Percentiles rank a stretch among this genome's conserved stretches.
These are phyloP conservation scores for Tylopilus sp. DNA, from an alignment of 1,284 basidiomycete species.

Conservation along the genomic window DNA sequence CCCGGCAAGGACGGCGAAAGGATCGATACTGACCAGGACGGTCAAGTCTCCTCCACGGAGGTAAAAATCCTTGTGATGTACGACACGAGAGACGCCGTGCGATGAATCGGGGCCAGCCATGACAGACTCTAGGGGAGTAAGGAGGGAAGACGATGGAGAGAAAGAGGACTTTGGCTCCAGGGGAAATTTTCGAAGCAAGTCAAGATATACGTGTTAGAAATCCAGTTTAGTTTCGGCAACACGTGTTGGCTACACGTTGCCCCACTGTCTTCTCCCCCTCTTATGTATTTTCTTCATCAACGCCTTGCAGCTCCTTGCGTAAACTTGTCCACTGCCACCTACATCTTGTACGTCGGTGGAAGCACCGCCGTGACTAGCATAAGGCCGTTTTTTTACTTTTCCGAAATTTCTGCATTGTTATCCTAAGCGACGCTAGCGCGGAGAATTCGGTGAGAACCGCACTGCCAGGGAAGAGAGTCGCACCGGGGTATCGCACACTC, in stretches of 20 bases:
- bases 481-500: neutral
- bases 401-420: neutral
- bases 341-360: slow-evolving; percentile 1
- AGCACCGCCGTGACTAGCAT: slow-evolving; percentile 1
- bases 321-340: slow-evolving; percentile 17
- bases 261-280: slow-evolving; percentile 11
- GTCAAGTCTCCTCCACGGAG: slow-evolving; percentile 52
- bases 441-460: neutral
- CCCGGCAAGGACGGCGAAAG: slow-evolving; percentile 3
- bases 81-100: slow-evolving; percentile 26
- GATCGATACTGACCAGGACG: slow-evolving; percentile 43
- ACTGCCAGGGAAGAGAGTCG: neutral
- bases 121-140: slow-evolving; percentile 23
- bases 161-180: slow-evolving; percentile 31
- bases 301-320: slow-evolving; percentile 25
- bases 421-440: slow-evolving; percentile 12
- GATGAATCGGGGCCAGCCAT: slow-evolving; percentile 24
- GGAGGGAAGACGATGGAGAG: slow-evolving; percentile 25
- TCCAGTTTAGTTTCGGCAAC: slow-evolving; percentile 32
- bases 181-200: slow-evolving; percentile 34
- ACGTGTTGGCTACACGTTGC: slow-evolving; percentile 41
- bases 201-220: slow-evolving; percentile 34
- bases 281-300: slow-evolving; percentile 21
- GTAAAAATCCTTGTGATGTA: slow-evolving; percentile 46
- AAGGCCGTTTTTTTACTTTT: neutral